A percentile compares a stretch with the other conserved stretches of the same genome.
phyloP scores from a whole-genome alignment of 1,284 basidiomycete genomes.

The Apiotrichum brassicae region DNA sequence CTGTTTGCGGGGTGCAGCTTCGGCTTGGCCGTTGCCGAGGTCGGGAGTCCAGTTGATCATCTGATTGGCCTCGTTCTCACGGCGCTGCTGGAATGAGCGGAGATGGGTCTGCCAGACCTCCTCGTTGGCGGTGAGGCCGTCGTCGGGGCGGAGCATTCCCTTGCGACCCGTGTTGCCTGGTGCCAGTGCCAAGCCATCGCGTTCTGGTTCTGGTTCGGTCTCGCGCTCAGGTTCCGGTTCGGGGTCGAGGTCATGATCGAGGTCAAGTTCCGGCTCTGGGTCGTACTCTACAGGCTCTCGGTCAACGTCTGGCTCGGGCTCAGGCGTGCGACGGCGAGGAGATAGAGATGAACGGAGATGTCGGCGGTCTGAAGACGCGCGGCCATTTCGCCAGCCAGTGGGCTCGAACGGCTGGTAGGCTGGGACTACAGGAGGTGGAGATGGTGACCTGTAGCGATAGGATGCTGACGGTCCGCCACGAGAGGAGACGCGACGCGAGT shows the following conservation, averaged over 20 bases:
- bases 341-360: not conserved
- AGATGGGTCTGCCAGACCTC: slow-evolving; percentile 38
- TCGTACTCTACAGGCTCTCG: not conserved
- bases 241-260: too few species aligned
- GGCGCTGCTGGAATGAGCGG: slow-evolving; percentile 31
- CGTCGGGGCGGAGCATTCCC: slow-evolving; percentile 21
- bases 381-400: slow-evolving; percentile 5
- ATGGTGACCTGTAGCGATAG: slow-evolving; percentile 2
- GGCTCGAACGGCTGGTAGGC: slow-evolving; percentile 6
- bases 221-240: slow-evolving; percentile 1
- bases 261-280: not conserved
- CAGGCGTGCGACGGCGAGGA: slow-evolving; percentile 1
- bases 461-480: not conserved
- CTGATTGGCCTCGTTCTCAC: slow-evolving; percentile 33
- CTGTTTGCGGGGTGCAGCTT: slow-evolving; percentile 1
- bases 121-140: slow-evolving; percentile 29
- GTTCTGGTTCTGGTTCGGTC: not conserved
- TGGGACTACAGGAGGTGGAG: not conserved
- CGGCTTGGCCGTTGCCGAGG: slow-evolving; percentile 9
- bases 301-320: slow-evolving; percentile 3
- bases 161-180: slow-evolving; percentile 5
- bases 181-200: not conserved
- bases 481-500: not conserved
- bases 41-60: slow-evolving; percentile 18
- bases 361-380: not conserved